Evolutionary conservation across 257 asterid species (phyloP), one percentile per base, ranked within the genome.

Genomic region (Gentiana straminea): DNA sequence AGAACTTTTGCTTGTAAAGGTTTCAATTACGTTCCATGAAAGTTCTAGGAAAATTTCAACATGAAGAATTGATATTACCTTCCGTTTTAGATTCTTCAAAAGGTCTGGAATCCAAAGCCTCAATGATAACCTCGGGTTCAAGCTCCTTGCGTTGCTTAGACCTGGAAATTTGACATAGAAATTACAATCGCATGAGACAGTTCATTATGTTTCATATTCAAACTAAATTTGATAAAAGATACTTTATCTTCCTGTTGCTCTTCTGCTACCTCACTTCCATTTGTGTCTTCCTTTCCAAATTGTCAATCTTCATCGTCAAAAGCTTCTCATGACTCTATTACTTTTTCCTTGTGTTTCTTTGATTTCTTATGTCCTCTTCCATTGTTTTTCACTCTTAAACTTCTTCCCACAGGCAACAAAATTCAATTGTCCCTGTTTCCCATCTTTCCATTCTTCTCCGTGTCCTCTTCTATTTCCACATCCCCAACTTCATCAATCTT

Each of bases 341-440:
- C 79, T 72, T 82, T 92, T 70, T 92, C 95, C 73, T 85, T 92
- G 74, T 92, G 98, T 79, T 92, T 92, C 75, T 83, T 92, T 7
- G 95, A 92, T 76, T 83, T 95, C 72, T 92, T 94, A 3, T 88
- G 97, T 76, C 88, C 1, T 92, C 75, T 80, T 83, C 98, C 97
- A 92, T 71, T 92, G 98, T 68, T 85, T 92, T 60, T 92, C 97
- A 51, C 91, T 88, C 86, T 77, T 92, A 68, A 92, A 92, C 77
- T 83, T 92, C 83, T 88, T 85, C 73, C 95, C 77, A 38, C 98
- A 92, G 34, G 76, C 94, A 39, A 92, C 86, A 68, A 97, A 92
- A 61, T 88, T 87, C 13, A 85, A 76, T 72, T 92, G 0, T 71
- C 57, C 24, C 3, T 55, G 32, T 62, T 65, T 32, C 62, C 70